Percentiles rank a stretch among this genome's conserved stretches.
Conservation (phyloP, 2,329 filamentous ascomycete genomes). For the Fonsecaea erecta region DNA sequence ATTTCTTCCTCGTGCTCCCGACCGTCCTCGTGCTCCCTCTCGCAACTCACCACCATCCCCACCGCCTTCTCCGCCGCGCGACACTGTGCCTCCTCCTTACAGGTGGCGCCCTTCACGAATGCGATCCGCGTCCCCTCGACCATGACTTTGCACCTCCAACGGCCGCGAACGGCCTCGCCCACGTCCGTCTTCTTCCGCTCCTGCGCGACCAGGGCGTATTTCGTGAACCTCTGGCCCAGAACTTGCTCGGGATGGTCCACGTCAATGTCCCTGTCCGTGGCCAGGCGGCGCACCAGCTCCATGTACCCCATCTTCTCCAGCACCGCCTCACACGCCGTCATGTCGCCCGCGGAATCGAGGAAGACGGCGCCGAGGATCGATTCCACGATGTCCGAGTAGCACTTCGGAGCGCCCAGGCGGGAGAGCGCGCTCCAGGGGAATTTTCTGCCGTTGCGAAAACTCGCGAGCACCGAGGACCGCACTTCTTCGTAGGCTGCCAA, state of each 20-base stretch:
- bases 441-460: slow-evolving; percentile 54
- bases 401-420: slow-evolving; percentile 70
- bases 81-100: slow-evolving; percentile 30
- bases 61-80: slow-evolving; percentile 29
- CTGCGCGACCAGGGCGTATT: slow-evolving; percentile 4
- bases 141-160: slow-evolving; percentile 28
- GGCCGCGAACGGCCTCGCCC: neutral
- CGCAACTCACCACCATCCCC: slow-evolving; percentile 7
- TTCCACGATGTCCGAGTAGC: slow-evolving; percentile 84
- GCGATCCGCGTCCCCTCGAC: slow-evolving; percentile 20
- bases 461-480: slow-evolving; percentile 55
- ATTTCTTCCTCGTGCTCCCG: neutral
- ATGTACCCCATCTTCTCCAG: slow-evolving; percentile 67
- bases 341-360: slow-evolving; percentile 70
- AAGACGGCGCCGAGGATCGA: slow-evolving; percentile 80
- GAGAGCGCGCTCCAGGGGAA: slow-evolving; percentile 81
- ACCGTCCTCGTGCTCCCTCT: neutral
- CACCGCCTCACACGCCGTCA: slow-evolving; percentile 64
- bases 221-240: slow-evolving; percentile 1
- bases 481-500: slow-evolving; percentile 51
- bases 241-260: slow-evolving; percentile 17
- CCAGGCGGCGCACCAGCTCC: slow-evolving; percentile 33
- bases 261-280: slow-evolving; percentile 26
- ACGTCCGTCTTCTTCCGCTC: neutral
- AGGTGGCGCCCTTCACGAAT: slow-evolving; percentile 17